Evolutionary conservation across 2,329 filamentous ascomycete species (phyloP), one percentile per base, ranked within the genome.

Genomic region (Epichloe aotearoae): DNA sequence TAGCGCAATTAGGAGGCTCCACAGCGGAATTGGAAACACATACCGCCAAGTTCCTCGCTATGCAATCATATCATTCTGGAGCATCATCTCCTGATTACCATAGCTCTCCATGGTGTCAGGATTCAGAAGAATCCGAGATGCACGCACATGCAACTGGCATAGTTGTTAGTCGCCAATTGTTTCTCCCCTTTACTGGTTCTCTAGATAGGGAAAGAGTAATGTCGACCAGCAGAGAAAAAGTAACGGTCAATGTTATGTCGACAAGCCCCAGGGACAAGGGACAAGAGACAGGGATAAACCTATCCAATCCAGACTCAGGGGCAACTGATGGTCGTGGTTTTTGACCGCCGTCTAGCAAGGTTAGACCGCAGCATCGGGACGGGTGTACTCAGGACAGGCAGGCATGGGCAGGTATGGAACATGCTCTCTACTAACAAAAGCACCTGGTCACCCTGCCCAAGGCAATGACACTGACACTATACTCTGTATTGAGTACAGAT

Each of bases 341-440:
- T 30, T 40, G 41, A 39, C 41, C 34, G n/a, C 36, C 34, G 33
- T 45, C n/a, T n/a, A 20, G 34, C 42, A 20, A 30, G 48, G 48
- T 6, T 40, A 50, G 41, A 45, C 48, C 48, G 48, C 41, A 40
- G 45, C 42, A 45, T 30, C 34, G 41, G 48, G 36, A 50, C 34
- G 23, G 40, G 40, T 17, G 48, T 39, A 34, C 47, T 37, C 8
- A 3, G 14, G 17, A 40, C 15, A 44, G 23, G 14, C 39, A 38
- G 20, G 11, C 19, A 38, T 23, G 38, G 17, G 14, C 39, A 38
- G 20, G n/a, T 15, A 38, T 23, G 38, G 17, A 26, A 10, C 26
- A 36, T 12, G n/a, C 26, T 20, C 34, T 49, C 10, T 17, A 43
- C 33, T 6, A 19, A 36, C 23, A 30, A 43, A n/a, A 41, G 17